These are phyloP conservation scores for Kazachstania sp. DNA, from an alignment of 1,139 yeast species.

Conservation along the genomic window DNA sequence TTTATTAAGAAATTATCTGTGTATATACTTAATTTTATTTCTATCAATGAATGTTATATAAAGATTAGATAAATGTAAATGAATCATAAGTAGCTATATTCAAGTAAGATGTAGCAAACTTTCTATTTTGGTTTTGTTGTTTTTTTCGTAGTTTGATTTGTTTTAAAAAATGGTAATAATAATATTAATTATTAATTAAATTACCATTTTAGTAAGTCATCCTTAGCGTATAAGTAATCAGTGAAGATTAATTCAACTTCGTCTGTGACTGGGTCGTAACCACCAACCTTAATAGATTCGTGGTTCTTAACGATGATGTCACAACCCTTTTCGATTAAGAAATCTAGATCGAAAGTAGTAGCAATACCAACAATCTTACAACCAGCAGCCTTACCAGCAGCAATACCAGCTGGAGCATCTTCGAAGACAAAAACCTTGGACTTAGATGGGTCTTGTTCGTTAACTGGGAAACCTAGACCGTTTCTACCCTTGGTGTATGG, in stretches of 20 bases:
- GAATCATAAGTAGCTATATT: background rate
- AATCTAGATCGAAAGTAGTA: slow-evolving; percentile 64
- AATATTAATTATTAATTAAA: background rate
- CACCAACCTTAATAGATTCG: slow-evolving; percentile 40
- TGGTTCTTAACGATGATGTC: slow-evolving; percentile 73
- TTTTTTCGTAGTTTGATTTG: background rate
- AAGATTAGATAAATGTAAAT: slow-evolving; percentile 1
- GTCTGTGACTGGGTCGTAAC: slow-evolving; percentile 32
- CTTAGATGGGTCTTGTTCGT: slow-evolving; percentile 31
- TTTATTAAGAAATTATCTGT: background rate
- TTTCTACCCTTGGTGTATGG: slow-evolving; percentile 67
- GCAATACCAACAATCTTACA: slow-evolving; percentile 80
- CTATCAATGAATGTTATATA: slow-evolving; percentile 4
- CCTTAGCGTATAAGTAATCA: slow-evolving; percentile 34
- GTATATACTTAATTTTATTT: background rate
- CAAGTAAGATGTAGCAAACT: background rate
- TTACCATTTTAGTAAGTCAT: slow-evolving; percentile 32
- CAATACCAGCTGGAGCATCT: slow-evolving; percentile 44
- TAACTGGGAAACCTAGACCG: slow-evolving; percentile 45
- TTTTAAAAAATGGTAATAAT: background rate
- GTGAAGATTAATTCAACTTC: slow-evolving; percentile 33
- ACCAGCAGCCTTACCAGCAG: slow-evolving; percentile 81
- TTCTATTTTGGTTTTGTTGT: background rate
- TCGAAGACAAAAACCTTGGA: slow-evolving; percentile 47
- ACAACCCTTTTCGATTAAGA: slow-evolving; percentile 70